phyloP scores from a whole-genome alignment of 2,329 filamentous ascomycete genomes.

The Pseudogymnoascus pannorum region DNA sequence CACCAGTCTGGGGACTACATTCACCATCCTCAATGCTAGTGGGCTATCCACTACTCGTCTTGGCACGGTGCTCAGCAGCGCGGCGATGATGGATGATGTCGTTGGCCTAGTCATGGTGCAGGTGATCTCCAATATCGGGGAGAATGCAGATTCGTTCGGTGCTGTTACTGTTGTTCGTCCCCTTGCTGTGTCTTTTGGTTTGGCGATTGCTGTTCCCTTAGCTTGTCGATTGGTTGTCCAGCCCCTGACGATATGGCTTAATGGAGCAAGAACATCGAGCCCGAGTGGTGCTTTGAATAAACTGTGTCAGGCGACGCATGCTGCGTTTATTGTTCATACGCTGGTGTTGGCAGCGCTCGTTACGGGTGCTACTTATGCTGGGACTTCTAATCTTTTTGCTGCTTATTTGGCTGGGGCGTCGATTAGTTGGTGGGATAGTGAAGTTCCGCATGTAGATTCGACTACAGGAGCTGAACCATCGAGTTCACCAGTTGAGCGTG shows the following conservation, averaged over 20 bases:
- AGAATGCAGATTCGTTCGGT: slow-evolving; percentile 15
- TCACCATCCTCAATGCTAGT: slow-evolving; percentile 54
- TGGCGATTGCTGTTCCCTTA: slow-evolving; percentile 42
- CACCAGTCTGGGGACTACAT: slow-evolving; percentile 64
- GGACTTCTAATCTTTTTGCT: slow-evolving; percentile 55
- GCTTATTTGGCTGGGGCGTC: slow-evolving; percentile 55
- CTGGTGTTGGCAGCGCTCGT: slow-evolving; percentile 42
- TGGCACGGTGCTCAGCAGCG: slow-evolving; percentile 56
- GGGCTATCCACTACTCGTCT: slow-evolving; percentile 44
- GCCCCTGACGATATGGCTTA: slow-evolving; percentile 35
- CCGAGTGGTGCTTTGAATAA: slow-evolving; percentile 19
- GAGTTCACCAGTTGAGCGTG: background rate
- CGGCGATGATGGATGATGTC: slow-evolving; percentile 74
- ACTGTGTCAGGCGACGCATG: slow-evolving; percentile 27
- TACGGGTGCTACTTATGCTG: slow-evolving; percentile 47
- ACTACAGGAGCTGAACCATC: background rate
- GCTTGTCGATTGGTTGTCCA: slow-evolving; percentile 38
- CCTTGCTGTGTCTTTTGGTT: slow-evolving; percentile 42
- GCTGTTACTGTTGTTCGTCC: slow-evolving; percentile 37
- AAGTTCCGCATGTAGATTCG: slow-evolving; percentile 8
- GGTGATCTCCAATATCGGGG: slow-evolving; percentile 57
- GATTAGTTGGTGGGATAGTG: slow-evolving; percentile 51
- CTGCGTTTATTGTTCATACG: slow-evolving; percentile 41
- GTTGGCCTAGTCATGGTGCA: slow-evolving; percentile 68
- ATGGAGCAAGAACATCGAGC: slow-evolving; percentile 25